phyloP scores from a whole-genome alignment of 2,329 filamentous ascomycete species.

The Fusarium sp. region DNA sequence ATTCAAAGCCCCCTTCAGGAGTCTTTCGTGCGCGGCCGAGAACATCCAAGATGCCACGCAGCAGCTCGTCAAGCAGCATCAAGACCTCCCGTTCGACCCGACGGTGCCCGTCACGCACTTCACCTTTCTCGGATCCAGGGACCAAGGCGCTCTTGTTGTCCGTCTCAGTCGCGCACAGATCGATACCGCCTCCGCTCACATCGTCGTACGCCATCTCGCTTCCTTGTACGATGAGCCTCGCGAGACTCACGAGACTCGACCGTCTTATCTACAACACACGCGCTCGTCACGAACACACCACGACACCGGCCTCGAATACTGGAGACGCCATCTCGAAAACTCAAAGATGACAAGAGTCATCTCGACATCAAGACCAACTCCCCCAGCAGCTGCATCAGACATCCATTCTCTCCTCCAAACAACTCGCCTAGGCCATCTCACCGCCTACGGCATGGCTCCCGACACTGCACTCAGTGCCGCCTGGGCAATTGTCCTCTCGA shows the following conservation, averaged over 20 bases:
- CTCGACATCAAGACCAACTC: constrained; percentile 55
- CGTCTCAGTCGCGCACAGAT: constrained; percentile 62
- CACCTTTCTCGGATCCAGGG: constrained; percentile 60
- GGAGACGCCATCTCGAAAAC: constrained; percentile 57
- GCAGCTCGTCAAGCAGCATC: constrained; percentile 58
- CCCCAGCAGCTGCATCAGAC: constrained; percentile 48
- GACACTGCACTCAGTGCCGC: constrained; percentile 67
- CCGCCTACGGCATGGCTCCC: constrained; percentile 59
- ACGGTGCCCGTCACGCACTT: constrained; percentile 61
- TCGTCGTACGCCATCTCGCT: constrained; percentile 61
- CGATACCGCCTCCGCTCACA: constrained; percentile 58
- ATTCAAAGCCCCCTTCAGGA: constrained; percentile 57
- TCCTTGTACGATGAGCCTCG: constrained; percentile 55
- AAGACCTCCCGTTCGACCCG: constrained; percentile 54
- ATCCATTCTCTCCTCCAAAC: constrained; percentile 55
- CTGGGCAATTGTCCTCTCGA: constrained; percentile 66
- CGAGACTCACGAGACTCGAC: constrained; percentile 46
- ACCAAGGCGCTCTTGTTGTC: constrained; percentile 60
- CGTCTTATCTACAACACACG: constrained; percentile 61
- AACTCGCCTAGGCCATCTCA: constrained; percentile 55
- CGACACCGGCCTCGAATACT: constrained; percentile 57
- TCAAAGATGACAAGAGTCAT: constrained; percentile 60
- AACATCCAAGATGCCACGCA: constrained; percentile 53
- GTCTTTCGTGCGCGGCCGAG: constrained; percentile 54
- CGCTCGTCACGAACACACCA: constrained; percentile 54